phyloP scores from a whole-genome alignment of 495 filamentous ascomycete genomes.

The Friedmanniomyces endolithicus region DNA sequence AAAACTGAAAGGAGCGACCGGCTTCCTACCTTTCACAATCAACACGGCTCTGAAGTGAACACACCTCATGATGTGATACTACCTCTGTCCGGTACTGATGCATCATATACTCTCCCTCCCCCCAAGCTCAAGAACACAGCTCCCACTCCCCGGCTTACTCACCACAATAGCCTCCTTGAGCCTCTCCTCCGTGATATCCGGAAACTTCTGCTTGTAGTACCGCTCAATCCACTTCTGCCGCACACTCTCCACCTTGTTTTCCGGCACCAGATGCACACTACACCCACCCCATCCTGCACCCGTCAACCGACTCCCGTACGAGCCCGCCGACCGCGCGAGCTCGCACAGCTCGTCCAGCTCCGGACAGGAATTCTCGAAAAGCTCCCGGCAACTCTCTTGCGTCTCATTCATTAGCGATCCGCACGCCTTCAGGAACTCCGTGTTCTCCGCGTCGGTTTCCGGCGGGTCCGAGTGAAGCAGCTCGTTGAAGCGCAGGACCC shows the following conservation, averaged over 20 bases:
- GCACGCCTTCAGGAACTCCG: conserved; percentile 52
- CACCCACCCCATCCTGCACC: conserved; percentile 97
- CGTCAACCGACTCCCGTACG: conserved; percentile 76
- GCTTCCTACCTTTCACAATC: no score
- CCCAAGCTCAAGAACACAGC: conserved; percentile 31
- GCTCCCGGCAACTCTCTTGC: conserved; percentile 67
- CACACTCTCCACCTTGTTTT: conserved; percentile 71
- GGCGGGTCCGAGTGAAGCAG: conserved; percentile 41
- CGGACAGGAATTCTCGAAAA: conserved; percentile 81
- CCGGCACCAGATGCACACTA: conserved; percentile 81
- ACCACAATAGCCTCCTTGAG: conserved; percentile 73
- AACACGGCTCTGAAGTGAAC: no score
- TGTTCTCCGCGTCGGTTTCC: conserved; percentile 37
- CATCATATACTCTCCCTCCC: conserved; percentile 4
- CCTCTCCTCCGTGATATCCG: conserved; percentile 58
- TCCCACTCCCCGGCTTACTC: conserved; percentile 69
- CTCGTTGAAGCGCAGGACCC: conserved; percentile 69
- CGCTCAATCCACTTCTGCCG: conserved; percentile 61
- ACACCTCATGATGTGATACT: no score
- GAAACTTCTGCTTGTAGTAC: conserved; percentile 67
- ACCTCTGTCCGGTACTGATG: no score
- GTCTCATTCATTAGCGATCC: conserved; percentile 84
- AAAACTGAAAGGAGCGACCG: no score
- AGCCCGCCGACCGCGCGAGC: conserved; percentile 64
- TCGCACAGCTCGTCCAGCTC: conserved; percentile 79